phyloP scores from a whole-genome alignment of 2,329 filamentous ascomycete species.

The Cercospora sesami region DNA sequence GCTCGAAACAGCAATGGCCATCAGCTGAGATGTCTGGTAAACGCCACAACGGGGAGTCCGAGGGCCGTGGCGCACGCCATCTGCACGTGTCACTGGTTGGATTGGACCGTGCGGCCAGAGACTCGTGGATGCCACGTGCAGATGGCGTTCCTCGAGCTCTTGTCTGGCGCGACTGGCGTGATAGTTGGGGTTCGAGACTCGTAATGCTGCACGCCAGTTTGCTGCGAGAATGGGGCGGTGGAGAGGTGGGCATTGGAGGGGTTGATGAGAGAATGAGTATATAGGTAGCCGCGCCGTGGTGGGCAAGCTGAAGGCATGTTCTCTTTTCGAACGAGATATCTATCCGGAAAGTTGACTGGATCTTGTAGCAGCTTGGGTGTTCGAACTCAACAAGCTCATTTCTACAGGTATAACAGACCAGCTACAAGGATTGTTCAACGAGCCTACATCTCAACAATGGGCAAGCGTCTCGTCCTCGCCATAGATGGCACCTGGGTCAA shows the following conservation, averaged over 20 bases:
- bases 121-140: slow-evolving; percentile 6
- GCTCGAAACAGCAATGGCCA: background rate
- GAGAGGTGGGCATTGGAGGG: background rate
- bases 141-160: slow-evolving; percentile 2
- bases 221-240: background rate
- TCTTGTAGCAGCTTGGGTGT: background rate
- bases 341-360: background rate
- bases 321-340: background rate
- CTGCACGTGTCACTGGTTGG: slow-evolving; percentile 8
- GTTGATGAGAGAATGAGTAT: background rate
- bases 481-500: slow-evolving; percentile 29
- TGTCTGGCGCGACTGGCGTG: background rate
- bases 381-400: background rate
- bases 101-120: background rate
- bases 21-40: slow-evolving; percentile 5
- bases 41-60: slow-evolving; percentile 13
- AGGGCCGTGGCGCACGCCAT: slow-evolving; percentile 1
- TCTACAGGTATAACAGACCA: background rate
- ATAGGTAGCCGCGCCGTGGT: background rate
- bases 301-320: background rate
- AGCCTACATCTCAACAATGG: background rate
- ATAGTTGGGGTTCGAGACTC: background rate
- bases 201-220: background rate
- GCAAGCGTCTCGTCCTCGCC: slow-evolving; percentile 26
- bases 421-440: background rate